Conservation (phyloP, 345 rosid species). For the Laguncularia racemosa region DNA sequence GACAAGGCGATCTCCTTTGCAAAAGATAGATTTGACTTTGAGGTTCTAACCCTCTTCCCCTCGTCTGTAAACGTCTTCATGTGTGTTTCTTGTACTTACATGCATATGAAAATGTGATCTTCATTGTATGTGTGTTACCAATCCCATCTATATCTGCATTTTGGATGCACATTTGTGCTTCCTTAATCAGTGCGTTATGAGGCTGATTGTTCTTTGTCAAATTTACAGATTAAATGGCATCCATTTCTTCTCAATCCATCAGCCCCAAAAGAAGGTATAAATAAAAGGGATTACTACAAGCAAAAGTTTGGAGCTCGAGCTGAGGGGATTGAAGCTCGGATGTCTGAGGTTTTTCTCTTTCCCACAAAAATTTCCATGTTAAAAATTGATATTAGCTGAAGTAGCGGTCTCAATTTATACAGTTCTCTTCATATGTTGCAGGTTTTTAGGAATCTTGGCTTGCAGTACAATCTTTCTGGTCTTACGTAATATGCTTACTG, state of each 20-base stretch:
- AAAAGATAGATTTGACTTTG: constrained; percentile 58
- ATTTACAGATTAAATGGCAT: constrained; percentile 71
- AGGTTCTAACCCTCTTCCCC: constrained; percentile 29
- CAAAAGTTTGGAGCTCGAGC: constrained; percentile 55
- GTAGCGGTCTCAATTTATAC: not conserved
- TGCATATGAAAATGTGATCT: not conserved
- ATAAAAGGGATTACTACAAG: constrained; percentile 52
- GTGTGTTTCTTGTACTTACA: not conserved
- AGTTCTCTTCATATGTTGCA: constrained; percentile 20
- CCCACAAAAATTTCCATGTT: constrained; percentile 1
- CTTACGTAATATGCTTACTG: constrained; percentile 57
- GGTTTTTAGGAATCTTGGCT: constrained; percentile 60
- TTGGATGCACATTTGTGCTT: no score
- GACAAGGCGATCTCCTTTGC: constrained; percentile 68
- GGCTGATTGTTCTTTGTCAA: constrained; percentile 4
- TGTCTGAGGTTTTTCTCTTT: constrained; percentile 48
- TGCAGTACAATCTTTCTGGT: constrained; percentile 72
- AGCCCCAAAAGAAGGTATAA: constrained; percentile 86
- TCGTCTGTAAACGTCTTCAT: not conserved
- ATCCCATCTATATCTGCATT: no score
- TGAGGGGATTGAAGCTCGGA: constrained; percentile 39
- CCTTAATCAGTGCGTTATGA: no score
- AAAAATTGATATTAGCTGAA: not conserved
- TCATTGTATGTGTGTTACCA: no score
- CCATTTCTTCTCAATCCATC: constrained; percentile 77